phyloP scores from a whole-genome alignment of 208 protist species.

The Tetramitus jugosus region DNA sequence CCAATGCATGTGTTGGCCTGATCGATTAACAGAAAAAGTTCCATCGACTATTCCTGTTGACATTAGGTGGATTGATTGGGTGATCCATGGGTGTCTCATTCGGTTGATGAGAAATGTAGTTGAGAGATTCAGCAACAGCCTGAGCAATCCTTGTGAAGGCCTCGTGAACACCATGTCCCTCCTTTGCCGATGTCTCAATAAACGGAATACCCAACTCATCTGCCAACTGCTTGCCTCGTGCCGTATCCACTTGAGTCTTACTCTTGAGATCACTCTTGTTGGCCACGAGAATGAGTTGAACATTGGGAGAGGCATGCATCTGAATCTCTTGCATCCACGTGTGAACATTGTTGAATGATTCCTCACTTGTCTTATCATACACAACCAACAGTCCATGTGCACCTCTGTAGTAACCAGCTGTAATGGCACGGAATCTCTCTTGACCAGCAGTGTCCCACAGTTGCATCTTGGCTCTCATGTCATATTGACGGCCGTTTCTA shows the following conservation, averaged over 20 bases:
- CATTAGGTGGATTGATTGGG: no score
- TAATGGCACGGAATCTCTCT: not conserved
- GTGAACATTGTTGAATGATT: slow-evolving; percentile 23
- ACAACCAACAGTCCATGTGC: slow-evolving; percentile 21
- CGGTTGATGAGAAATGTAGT: no score
- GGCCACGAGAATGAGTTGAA: not conserved
- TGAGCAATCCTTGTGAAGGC: no score
- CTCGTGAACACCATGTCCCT: not conserved
- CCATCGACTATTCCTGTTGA: no score
- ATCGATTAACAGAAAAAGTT: no score
- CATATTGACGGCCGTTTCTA: not conserved
- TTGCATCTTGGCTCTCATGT: not conserved
- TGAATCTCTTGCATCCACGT: slow-evolving; percentile 21
- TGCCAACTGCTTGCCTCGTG: not conserved
- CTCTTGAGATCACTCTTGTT: not conserved
- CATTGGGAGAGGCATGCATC: no score
- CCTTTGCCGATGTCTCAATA: not conserved
- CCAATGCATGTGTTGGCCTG: no score
- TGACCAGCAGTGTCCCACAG: slow-evolving; percentile 17
- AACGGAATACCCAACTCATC: not conserved
- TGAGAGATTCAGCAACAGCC: no score
- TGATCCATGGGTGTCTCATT: no score
- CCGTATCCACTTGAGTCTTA: not conserved
- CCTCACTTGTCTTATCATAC: slow-evolving; percentile 29
- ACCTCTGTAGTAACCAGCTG: not conserved